Percentiles rank a stretch among this genome's conserved stretches.
Evolutionary conservation across 2,329 filamentous ascomycete genomes (phyloP).

Genomic region (Ploettnerulaceae sp.): DNA sequence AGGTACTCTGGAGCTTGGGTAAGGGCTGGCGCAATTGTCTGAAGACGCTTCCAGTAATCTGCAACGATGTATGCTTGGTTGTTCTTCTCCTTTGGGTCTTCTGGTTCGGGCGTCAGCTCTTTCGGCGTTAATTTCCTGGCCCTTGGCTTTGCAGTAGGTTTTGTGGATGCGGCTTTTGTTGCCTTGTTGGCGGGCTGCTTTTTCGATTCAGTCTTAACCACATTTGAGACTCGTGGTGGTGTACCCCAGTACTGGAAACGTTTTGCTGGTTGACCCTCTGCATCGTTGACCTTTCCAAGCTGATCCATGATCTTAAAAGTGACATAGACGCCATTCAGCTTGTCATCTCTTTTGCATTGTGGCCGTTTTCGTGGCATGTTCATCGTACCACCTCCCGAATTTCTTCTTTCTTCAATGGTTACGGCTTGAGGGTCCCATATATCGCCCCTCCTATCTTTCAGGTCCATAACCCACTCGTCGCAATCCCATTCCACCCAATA

Average conservation of each 20-base stretch:
- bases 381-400: conserved; percentile 5
- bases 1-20: conserved; percentile 1
- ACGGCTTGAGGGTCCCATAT: conserved; percentile 32
- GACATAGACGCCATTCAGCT: conserved; percentile 28
- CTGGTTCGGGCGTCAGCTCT: conserved; percentile 6
- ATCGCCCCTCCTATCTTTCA: conserved; percentile 36
- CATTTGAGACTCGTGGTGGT: conserved; percentile 7
- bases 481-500: conserved; percentile 74
- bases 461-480: conserved; percentile 64
- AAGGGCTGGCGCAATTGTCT: no score
- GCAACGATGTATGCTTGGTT: background rate
- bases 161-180: no score
- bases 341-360: conserved; percentile 29
- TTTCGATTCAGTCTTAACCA: conserved; percentile 5
- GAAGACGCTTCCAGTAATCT: background rate
- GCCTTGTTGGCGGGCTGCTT: no score
- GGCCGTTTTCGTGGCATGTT: conserved; percentile 17
- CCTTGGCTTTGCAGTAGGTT: no score
- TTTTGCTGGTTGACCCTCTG: conserved; percentile 15
- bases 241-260: conserved; percentile 24
- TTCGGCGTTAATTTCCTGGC: conserved; percentile 2
- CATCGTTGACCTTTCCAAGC: conserved; percentile 21
- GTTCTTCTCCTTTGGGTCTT: background rate
- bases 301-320: conserved; percentile 31
- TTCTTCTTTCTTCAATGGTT: conserved; percentile 15